Conservation (phyloP, 73 alveolate species). For the Stentor roeselii region DNA sequence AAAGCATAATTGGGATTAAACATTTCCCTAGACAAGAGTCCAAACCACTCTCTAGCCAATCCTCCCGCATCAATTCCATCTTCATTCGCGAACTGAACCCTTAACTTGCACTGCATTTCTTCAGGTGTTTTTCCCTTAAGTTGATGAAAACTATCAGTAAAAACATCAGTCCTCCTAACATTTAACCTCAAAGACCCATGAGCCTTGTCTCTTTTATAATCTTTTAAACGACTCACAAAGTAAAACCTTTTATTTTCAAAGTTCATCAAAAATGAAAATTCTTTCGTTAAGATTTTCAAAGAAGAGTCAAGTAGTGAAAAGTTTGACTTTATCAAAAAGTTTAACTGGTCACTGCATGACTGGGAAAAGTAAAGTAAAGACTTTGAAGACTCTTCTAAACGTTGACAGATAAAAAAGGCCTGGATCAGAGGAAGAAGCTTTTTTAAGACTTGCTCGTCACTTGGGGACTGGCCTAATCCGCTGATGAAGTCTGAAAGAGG, state of each 20-base stretch:
- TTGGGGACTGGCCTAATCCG: background rate
- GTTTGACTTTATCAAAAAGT: background rate
- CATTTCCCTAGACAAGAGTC: conserved; percentile 95
- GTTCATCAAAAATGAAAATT: conserved; percentile 50
- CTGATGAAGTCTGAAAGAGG: background rate
- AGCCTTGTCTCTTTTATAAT: conserved; percentile 30
- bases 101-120: conserved; percentile 61
- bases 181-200: conserved; percentile 39
- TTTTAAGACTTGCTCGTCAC: background rate
- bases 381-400: background rate
- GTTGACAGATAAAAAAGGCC: background rate
- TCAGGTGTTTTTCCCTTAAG: conserved; percentile 46
- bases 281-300: background rate
- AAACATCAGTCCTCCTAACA: conserved; percentile 64
- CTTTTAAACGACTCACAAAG: conserved; percentile 62
- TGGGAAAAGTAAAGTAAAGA: background rate
- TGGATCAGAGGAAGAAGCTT: background rate
- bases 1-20: conserved; percentile 96
- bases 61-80: conserved; percentile 99
- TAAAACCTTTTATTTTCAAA: conserved; percentile 75
- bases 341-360: background rate
- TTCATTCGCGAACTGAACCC: conserved; percentile 75
- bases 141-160: conserved; percentile 67
- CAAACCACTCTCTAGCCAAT: conserved; percentile 97
- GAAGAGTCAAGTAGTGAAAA: background rate